Base-by-base conservation (phyloP, 176 grass and related monocot species). In the Bothriochloa decipiens region DNA sequence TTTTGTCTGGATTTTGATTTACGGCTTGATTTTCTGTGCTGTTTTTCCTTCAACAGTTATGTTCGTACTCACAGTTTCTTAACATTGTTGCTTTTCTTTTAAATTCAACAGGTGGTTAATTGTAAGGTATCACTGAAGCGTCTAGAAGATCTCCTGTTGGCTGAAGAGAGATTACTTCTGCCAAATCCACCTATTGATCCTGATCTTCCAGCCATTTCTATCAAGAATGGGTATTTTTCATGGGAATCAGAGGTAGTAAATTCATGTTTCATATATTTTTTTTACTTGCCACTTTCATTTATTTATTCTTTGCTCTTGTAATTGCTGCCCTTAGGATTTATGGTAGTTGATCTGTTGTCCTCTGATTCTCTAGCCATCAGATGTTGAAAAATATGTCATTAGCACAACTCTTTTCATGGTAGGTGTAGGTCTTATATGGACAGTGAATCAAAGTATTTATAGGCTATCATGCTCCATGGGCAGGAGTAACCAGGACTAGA, bases 61-160 rank as follows among this genome's bases (percentile, higher is more conserved):
- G 2, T 83, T 62, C 40, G 28, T 63, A 70, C 11, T 63, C 27
- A 49, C 68, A 12, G 62, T 80, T 70, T 16, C 76, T 91, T 79
- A 64, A 32, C 47, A 15, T 42, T 82, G 12, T 68, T 73, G 47
- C 68, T 65, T 79, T 75, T 17, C 12, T 23, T 88, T 66, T 68
- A 32, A 80, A 78, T 70, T 86, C 73, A 70, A 68, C 80, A 99
- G 96, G 96, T 99, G 70, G 96, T 99, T 72, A 99, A 99, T 89
- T 91, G 89, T 82, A 96, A 91, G 68, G 93, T 99, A 29, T 99
- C 96, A 86, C 45, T 99, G 78, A 92, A 96, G 87, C 93, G 96
- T 82, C 72, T 99, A 17, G 96, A 99, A 71, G 96, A 99, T 52
- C 81, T 91, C 57, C 85, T 99, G 37, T 85, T 96, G 81, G 77